These are phyloP conservation scores for Sesbania bispinosa DNA, from an alignment of 306 rosid genomes.

Conservation along the genomic window DNA sequence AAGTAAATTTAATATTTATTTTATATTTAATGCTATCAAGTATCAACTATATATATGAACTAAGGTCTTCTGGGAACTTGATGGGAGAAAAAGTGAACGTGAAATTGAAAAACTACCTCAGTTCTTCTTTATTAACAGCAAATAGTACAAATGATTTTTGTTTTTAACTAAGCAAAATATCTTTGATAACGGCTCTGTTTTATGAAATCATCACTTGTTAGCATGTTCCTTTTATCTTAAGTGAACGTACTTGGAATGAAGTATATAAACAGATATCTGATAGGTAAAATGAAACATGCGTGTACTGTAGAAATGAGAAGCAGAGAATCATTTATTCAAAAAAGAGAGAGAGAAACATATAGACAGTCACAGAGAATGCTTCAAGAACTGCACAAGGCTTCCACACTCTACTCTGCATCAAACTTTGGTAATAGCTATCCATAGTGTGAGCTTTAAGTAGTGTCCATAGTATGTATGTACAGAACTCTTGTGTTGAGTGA, in stretches of 20 bases:
- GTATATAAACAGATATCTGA: background rate
- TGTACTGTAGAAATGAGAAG: background rate
- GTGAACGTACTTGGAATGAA: background rate
- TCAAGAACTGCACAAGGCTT: constrained; percentile 2
- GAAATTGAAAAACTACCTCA: background rate
- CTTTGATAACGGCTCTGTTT: background rate
- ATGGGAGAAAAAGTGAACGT: background rate
- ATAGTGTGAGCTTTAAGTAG: background rate
- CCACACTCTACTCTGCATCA: background rate
- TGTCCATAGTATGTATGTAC: background rate
- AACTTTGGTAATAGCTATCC: background rate
- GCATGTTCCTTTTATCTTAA: background rate
- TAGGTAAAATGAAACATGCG: background rate
- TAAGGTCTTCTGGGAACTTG: too few species aligned
- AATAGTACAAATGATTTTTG: background rate
- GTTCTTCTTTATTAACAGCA: background rate
- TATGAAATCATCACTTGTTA: too few species aligned
- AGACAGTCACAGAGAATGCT: background rate
- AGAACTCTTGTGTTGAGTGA: too few species aligned
- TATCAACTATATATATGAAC: too few species aligned
- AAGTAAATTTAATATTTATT: too few species aligned
- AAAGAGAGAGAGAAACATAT: background rate
- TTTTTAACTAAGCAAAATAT: background rate
- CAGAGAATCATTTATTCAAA: background rate
- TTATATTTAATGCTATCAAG: too few species aligned